Evolutionary conservation across 78 protist genomes (phyloP), one percentile per base, ranked within the genome.

Genomic region (Guillardia theta): DNA sequence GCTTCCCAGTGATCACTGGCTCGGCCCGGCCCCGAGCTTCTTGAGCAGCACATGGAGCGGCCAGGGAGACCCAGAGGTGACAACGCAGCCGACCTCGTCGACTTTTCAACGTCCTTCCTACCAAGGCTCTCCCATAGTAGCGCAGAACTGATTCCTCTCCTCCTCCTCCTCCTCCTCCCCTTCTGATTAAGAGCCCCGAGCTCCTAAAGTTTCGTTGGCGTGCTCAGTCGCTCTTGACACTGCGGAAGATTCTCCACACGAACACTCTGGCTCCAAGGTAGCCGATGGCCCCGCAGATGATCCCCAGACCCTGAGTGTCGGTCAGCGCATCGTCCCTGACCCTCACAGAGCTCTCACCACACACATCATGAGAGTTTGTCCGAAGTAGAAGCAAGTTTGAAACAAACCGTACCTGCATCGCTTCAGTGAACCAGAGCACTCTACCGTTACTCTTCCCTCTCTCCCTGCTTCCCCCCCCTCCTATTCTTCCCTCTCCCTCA

Each of bases 211-310:
- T 58, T 30, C 3, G 1, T 30, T 6, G 39, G 39, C 6, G 4
- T 58, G 18, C 18, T 76, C 10, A 93, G 94, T 93, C 94, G 94
- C 88, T 43, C 92, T 93, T 93, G 92, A 93, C 80, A 64, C 12
- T 12, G 6, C 78, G 78, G 22, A 64, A 64, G 33, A 94, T 64
- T 24, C 78, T 24, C 12, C 21, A 64, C 24, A 94, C 95, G 64
- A 94, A 94, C 33, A 45, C 12, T 24, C 83, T 3, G n/a, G 90
- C 45, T 43, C 94, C 93, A 3, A 62, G 15, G 70, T 94, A 94
- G n/a, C 93, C 94, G 9, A 95, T 0, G 37, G 96, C 53, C 62
- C 98, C 98, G 50, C 97, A 96, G 43, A 96, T 12, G 83, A 70
- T 70, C 46, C 83, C 83, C 36, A 96, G 0, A 0, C 93, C 97